Base-by-base conservation (phyloP, 1,284 basidiomycete species). In the Cryptococcus sp. region DNA sequence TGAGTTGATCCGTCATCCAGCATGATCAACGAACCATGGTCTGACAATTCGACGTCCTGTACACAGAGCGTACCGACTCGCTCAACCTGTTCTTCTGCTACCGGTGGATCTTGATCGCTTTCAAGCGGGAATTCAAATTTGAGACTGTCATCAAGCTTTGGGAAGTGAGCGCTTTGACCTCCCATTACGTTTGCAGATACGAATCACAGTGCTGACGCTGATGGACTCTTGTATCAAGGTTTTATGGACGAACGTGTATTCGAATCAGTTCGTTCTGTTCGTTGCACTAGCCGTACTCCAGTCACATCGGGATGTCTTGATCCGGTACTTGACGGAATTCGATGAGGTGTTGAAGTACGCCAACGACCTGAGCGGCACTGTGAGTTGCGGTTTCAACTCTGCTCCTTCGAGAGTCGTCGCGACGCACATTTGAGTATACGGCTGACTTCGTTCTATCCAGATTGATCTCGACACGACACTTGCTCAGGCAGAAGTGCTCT, bases 1-100 rank as follows among this genome's bases (percentile, higher is more conserved):
- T 89, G 66, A 50, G 81, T 51, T 39, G 1, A 19, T 22, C 40
- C 39, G 16, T 38, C 53, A 15, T 50, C 16, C 16, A 47, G 20
- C 20, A 46, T 45, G 31, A 35, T 44, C 35, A 17, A 17, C 3
- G 41, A 7, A 25, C 6, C 6, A 25, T 25, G 3, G n/a, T 31
- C 7, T 31, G 5, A n/a, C n/a, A 5, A 6, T n/a, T 38, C 6
- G 35, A 45, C 11, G 17, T 48, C 22, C 22, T 25, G 44, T 16
- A 57, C 57, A 58, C 80, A 88, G 93, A 98, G 75, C 89, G 89
- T 79, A 88, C 88, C 0, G 93, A 94, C 61, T 88, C 86, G 1
- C 82, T 99, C 60, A 97, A 99, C 77, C 80, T 99, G 35, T 99
- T 99, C 83, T 98, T 98, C 83, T 96, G 93, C 78, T 99, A 96